Evolutionary conservation across 148 eudicot species (phyloP).

Genomic region (Amaranthus palmeri): DNA sequence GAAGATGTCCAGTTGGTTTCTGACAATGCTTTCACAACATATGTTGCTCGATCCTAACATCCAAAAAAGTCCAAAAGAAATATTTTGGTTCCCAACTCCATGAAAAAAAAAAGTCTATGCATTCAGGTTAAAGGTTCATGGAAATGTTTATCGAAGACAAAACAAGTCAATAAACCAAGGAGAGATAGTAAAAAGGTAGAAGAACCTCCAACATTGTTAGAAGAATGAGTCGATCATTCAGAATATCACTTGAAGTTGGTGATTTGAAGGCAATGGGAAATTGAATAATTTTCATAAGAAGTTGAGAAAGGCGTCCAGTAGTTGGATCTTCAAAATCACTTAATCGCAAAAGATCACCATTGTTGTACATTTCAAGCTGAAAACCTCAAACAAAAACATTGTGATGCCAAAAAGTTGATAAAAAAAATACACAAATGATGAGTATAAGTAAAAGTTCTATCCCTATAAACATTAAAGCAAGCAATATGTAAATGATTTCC

Average conservation of each 20-base stretch:
- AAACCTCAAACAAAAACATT: constrained; percentile 8
- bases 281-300: constrained; percentile 37
- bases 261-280: constrained; percentile 36
- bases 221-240: constrained; percentile 50
- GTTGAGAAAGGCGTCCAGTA: constrained; percentile 37
- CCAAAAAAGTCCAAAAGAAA: neutral
- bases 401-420: neutral
- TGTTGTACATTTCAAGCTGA: constrained; percentile 73
- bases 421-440: neutral
- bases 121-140: neutral
- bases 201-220: constrained; percentile 49
- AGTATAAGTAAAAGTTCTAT: neutral
- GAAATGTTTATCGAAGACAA: neutral
- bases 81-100: neutral
- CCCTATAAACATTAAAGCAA: neutral
- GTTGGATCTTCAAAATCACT: constrained; percentile 45
- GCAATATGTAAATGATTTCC: neutral
- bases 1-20: constrained; percentile 77
- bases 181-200: neutral
- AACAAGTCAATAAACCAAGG: neutral
- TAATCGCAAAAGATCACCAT: constrained; percentile 49
- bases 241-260: constrained; percentile 24
- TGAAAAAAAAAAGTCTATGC: neutral
- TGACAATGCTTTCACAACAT: constrained; percentile 40
- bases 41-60: constrained; percentile 46